Percentiles rank a stretch among this genome's conserved stretches.
phyloP scores from a whole-genome alignment of 1,139 yeast species.

The Yamadazyma atlantica region DNA sequence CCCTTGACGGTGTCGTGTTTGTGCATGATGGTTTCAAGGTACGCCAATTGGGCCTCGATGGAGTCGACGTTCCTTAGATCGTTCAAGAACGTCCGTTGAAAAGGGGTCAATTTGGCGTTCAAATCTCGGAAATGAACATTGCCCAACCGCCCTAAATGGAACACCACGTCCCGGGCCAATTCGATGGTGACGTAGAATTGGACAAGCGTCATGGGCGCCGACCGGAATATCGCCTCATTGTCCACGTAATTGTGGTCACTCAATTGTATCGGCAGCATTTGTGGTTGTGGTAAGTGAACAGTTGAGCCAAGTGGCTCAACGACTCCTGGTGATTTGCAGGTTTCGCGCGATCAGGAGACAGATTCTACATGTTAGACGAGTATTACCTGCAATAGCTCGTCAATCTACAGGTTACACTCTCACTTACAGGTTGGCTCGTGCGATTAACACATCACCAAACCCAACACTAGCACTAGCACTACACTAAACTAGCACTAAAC shows the following conservation, averaged over 20 bases:
- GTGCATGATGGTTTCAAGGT: slow-evolving; percentile 35
- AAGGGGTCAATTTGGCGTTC: slow-evolving; percentile 72
- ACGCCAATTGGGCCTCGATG: slow-evolving; percentile 29
- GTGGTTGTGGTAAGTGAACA: neutral
- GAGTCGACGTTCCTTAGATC: slow-evolving; percentile 63
- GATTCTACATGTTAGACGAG: too few relatives aligned
- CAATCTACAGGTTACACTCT: too few relatives aligned
- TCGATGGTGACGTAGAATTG: slow-evolving; percentile 93
- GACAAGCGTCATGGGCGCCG: slow-evolving; percentile 93
- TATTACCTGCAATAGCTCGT: too few relatives aligned
- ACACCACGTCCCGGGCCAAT: slow-evolving; percentile 82
- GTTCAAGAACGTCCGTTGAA: slow-evolving; percentile 83
- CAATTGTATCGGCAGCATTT: slow-evolving; percentile 11
- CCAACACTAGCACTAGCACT: too few relatives aligned
- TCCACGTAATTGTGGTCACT: slow-evolving; percentile 7
- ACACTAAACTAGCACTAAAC: too few relatives aligned
- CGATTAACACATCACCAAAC: too few relatives aligned
- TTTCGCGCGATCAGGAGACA: too few relatives aligned
- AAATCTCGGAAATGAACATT: slow-evolving; percentile 87
- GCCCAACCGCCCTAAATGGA: slow-evolving; percentile 78
- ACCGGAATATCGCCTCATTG: slow-evolving; percentile 45
- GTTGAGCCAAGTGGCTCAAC: neutral
- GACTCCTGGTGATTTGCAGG: neutral
- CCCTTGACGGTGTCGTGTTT: slow-evolving; percentile 27
- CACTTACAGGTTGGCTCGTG: too few relatives aligned